Percentiles rank a stretch among this genome's conserved stretches.
Evolutionary conservation across 805 yeast genomes (phyloP).

Genomic region (Barnettozyma wickerhamii): DNA sequence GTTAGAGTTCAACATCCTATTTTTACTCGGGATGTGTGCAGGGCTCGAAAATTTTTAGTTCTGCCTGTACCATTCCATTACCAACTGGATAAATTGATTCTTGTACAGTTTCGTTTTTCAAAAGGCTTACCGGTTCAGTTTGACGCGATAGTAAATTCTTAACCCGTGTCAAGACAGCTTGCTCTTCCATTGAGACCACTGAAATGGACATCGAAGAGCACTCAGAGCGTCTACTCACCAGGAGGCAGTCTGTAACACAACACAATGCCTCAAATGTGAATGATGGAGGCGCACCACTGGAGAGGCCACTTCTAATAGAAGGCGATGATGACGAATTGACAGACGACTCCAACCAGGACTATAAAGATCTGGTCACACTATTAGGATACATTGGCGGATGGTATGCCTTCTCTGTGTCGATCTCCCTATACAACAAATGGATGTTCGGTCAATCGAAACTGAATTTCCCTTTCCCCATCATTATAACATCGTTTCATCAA

Average conservation of each 20-base stretch:
- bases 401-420: conserved; percentile 65
- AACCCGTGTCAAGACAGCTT: too few species aligned
- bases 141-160: too few species aligned
- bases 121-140: too few species aligned
- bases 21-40: too few species aligned
- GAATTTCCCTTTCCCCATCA: conserved; percentile 76
- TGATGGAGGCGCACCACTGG: background rate
- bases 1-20: too few species aligned
- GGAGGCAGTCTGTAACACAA: background rate
- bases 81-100: too few species aligned
- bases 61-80: too few species aligned
- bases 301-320: background rate
- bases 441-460: conserved; percentile 81
- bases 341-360: background rate
- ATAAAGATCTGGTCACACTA: background rate
- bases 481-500: conserved; percentile 86
- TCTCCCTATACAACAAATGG: conserved; percentile 90
- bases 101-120: too few species aligned
- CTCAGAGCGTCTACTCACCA: background rate
- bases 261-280: background rate
- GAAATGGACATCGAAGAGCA: background rate
- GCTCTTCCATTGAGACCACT: too few species aligned
- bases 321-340: background rate
- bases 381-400: conserved; percentile 43
- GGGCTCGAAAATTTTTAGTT: background rate